Base-by-base conservation (phyloP, 1,284 basidiomycete genomes). In the Heterobasidion irregulare region DNA sequence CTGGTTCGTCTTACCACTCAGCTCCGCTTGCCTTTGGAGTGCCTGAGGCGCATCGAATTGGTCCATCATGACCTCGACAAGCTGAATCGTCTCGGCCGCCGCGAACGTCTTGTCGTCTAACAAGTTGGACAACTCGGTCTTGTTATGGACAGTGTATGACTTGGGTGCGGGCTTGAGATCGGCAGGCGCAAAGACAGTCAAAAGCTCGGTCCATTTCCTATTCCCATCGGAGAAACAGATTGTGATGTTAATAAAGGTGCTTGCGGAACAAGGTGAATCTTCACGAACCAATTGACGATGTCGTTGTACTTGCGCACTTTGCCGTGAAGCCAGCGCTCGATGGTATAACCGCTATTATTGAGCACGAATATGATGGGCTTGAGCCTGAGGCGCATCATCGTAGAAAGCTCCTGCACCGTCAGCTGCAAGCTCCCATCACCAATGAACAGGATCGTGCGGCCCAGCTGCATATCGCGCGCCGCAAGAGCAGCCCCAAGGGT, bases 271-370 rank as follows among this genome's bases (percentile, higher is more conserved):
- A 32, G 46, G 19, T 15, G 16, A 36, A 26, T 26, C 26, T 26
- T 5, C 13, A 58, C 68, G 53, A 26, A 65, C 86, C 87, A 89
- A 64, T 86, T 76, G 6, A 74, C 71, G 57, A 90, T 80, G 64
- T 90, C 82, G 62, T 89, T 90, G 65, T 90, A 90, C 68, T 83
- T 80, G 57, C 77, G 70, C 18, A 73, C 60, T 63, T 75, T 76
- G 18, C 86, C 90, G 66, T 92, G 85, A 59, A 93, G 79, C 64
- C 80, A 82, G 18, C 89, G 79, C 74, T 97, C 94, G 59, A 96
- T 94, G 47, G 86, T 86, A 68, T 94, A 94, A 0, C 94, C 94
- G 53, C 83, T 82, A 71, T 97, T 95, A 75, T 94, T 94, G 56
- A 97, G 74, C 13, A 98, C 76, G 68, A 94, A 92, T 53, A 94